phyloP scores from a whole-genome alignment of 345 rosid species.

The Luvunga scandens region DNA sequence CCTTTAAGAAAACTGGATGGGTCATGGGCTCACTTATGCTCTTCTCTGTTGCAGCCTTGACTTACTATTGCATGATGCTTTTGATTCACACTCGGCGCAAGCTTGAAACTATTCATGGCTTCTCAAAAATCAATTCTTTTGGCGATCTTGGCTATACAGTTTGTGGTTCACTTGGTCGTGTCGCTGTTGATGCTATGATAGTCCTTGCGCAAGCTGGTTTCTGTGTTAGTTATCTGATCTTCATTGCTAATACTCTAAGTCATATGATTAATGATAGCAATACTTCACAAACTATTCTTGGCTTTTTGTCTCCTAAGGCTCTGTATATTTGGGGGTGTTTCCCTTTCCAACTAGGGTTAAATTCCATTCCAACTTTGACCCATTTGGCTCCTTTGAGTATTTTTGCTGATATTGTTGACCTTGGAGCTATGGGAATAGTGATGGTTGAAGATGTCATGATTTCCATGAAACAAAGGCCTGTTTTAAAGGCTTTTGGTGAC shows the following conservation, averaged over 20 bases:
- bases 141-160: conserved; percentile 65
- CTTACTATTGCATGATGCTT: conserved; percentile 74
- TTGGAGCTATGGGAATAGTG: conserved; percentile 60
- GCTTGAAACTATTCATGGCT: conserved; percentile 48
- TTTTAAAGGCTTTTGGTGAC: conserved; percentile 53
- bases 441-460: conserved; percentile 56
- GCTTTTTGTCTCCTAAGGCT: conserved; percentile 47
- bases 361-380: conserved; percentile 61
- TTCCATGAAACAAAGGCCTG: conserved; percentile 39
- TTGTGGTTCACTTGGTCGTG: conserved; percentile 52
- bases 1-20: conserved; percentile 80
- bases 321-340: conserved; percentile 62
- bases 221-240: conserved; percentile 64
- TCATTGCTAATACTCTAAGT: conserved; percentile 58
- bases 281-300: conserved; percentile 28
- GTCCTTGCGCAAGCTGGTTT: conserved; percentile 73
- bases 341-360: conserved; percentile 73
- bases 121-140: conserved; percentile 56
- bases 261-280: conserved; percentile 31
- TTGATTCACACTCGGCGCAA: conserved; percentile 62
- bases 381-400: conserved; percentile 80
- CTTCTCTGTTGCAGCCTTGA: conserved; percentile 52
- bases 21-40: conserved; percentile 55
- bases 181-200: conserved; percentile 57
- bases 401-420: conserved; percentile 72